Conservation (phyloP, 2,329 filamentous ascomycete genomes). For the Fusarium annulatum region DNA sequence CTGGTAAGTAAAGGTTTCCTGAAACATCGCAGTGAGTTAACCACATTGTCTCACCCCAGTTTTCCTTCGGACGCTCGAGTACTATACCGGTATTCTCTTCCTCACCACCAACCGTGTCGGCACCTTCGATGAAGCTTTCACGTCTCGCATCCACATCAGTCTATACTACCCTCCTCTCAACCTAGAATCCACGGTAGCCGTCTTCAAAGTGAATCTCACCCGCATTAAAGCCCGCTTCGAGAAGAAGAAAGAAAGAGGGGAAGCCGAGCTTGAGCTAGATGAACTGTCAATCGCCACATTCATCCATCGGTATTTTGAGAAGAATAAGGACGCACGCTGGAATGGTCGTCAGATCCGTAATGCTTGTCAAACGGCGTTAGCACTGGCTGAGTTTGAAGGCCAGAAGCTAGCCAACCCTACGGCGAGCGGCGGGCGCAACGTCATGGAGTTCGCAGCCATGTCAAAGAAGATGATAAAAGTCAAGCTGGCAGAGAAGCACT, state of each 20-base stretch:
- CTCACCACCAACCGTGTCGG: neutral
- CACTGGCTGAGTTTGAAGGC: neutral
- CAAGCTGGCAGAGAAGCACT: neutral
- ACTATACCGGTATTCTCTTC: neutral
- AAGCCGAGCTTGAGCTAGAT: neutral
- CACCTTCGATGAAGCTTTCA: neutral
- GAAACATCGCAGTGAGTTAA: fast-evolving
- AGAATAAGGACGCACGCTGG: neutral
- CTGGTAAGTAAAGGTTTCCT: neutral
- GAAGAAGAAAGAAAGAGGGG: neutral
- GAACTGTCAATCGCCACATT: neutral
- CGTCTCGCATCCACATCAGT: neutral
- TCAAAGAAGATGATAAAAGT: neutral
- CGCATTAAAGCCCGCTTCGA: neutral
- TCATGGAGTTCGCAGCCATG: neutral
- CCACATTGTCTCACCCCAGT: neutral
- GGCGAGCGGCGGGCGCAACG: fast-evolving
- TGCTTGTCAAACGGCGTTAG: fast-evolving
- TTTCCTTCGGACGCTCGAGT: neutral
- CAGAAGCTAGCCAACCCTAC: neutral
- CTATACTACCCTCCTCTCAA: neutral
- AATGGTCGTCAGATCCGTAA: neutral
- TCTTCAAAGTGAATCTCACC: neutral
- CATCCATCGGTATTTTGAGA: neutral
- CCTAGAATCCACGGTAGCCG: fast-evolving